A percentile compares a stretch with the other conserved stretches of the same genome.
Conservation (phyloP, 2,329 filamentous ascomycete genomes). For the Trichoderma sp. region DNA sequence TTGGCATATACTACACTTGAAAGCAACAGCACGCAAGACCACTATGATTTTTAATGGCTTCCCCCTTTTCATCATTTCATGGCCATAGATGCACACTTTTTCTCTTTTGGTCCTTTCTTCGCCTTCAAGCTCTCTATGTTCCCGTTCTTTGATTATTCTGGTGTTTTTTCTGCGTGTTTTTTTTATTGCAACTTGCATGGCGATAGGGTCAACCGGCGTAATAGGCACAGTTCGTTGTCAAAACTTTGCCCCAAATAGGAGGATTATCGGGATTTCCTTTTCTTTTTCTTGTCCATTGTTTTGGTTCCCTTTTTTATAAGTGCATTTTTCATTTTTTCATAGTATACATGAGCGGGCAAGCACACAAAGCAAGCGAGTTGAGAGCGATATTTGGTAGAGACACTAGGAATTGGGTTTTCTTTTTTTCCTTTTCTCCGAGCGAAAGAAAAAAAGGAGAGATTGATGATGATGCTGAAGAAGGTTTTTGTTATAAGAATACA, state of each 20-base stretch:
- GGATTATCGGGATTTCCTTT: background rate
- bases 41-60: conserved; percentile 17
- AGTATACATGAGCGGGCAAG: background rate
- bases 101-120: background rate
- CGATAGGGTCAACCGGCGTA: conserved; percentile 7
- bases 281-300: background rate
- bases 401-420: background rate
- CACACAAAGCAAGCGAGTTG: background rate
- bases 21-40: background rate
- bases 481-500: background rate
- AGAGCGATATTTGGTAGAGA: background rate
- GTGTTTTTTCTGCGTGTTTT: background rate
- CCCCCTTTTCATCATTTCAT: background rate
- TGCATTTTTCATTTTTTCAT: background rate
- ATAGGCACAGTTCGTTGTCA: background rate
- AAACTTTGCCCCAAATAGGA: background rate
- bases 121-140: background rate
- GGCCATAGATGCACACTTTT: background rate
- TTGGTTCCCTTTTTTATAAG: background rate
- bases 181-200: background rate
- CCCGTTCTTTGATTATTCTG: background rate
- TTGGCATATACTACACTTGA: background rate
- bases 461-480: background rate
- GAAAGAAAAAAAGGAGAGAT: background rate
- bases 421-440: background rate